These are phyloP conservation scores for Adansonia rubrostipa DNA, from an alignment of 441 rosid genomes.

Conservation along the genomic window DNA sequence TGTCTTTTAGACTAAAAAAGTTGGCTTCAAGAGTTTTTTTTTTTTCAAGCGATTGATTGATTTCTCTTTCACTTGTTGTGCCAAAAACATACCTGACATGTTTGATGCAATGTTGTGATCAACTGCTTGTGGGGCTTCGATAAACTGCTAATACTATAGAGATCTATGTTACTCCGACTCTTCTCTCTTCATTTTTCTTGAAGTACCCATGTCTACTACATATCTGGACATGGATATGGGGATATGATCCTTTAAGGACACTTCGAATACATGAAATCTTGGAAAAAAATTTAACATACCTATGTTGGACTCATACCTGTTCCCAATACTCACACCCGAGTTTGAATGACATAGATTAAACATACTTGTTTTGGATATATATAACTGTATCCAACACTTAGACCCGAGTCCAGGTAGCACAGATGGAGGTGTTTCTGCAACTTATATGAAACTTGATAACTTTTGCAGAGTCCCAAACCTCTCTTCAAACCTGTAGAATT, in stretches of 20 bases:
- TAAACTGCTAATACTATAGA: neutral
- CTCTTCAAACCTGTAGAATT: neutral
- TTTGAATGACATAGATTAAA: too few relatives aligned
- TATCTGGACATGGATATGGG: neutral
- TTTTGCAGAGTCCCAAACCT: neutral
- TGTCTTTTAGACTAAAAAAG: neutral
- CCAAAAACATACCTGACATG: neutral
- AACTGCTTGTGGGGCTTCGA: neutral
- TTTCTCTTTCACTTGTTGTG: neutral
- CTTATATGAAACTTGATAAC: neutral
- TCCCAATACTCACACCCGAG: too few relatives aligned
- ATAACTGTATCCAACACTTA: neutral
- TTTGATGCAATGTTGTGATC: neutral
- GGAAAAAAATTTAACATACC: too few relatives aligned
- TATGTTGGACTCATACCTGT: too few relatives aligned
- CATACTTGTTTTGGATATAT: too few relatives aligned
- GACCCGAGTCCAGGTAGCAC: too few relatives aligned
- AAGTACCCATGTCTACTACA: neutral
- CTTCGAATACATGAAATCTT: neutral
- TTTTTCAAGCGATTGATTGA: neutral
- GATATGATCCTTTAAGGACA: neutral
- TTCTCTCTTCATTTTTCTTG: constrained; percentile 1
- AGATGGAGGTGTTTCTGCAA: too few relatives aligned
- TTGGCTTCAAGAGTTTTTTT: neutral
- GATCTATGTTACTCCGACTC: neutral